These are phyloP conservation scores for Porpolomopsis calyptriformis DNA, from an alignment of 768 basidiomycete species.

Conservation along the genomic window DNA sequence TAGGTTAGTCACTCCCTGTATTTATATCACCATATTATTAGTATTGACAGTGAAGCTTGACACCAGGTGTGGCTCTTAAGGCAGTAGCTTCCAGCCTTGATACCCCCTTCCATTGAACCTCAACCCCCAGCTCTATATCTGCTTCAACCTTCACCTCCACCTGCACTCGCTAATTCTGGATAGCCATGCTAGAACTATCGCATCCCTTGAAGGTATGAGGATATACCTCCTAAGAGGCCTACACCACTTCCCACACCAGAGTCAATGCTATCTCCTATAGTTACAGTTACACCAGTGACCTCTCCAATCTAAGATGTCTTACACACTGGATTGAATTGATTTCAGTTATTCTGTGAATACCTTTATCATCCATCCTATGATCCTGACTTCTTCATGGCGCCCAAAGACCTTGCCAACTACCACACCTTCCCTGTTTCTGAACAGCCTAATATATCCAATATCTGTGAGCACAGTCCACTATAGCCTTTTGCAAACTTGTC, in stretches of 20 bases:
- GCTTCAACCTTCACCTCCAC: background rate
- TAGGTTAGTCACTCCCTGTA: too few relatives aligned
- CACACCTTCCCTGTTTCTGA: background rate
- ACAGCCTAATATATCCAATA: background rate
- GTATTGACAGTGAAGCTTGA: too few relatives aligned
- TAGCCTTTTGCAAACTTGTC: conserved; percentile 22
- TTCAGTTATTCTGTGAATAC: conserved; percentile 12
- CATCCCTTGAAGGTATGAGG: conserved; percentile 8
- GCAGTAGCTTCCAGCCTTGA: too few relatives aligned
- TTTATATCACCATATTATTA: too few relatives aligned
- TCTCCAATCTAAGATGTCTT: conserved; percentile 11
- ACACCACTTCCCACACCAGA: background rate
- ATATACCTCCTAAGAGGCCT: conserved; percentile 11
- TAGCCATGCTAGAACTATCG: background rate
- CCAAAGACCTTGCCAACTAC: conserved; percentile 7
- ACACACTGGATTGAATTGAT: conserved; percentile 10
- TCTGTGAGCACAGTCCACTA: background rate
- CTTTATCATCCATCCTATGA: conserved; percentile 9
- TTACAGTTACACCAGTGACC: conserved; percentile 5
- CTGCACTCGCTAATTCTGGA: background rate
- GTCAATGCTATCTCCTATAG: background rate
- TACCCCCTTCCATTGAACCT: too few relatives aligned
- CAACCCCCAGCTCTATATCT: too few relatives aligned
- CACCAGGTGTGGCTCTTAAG: too few relatives aligned
- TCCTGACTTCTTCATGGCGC: conserved; percentile 1